Conservation (phyloP, 805 yeast genomes). For the Starmerella geochares region DNA sequence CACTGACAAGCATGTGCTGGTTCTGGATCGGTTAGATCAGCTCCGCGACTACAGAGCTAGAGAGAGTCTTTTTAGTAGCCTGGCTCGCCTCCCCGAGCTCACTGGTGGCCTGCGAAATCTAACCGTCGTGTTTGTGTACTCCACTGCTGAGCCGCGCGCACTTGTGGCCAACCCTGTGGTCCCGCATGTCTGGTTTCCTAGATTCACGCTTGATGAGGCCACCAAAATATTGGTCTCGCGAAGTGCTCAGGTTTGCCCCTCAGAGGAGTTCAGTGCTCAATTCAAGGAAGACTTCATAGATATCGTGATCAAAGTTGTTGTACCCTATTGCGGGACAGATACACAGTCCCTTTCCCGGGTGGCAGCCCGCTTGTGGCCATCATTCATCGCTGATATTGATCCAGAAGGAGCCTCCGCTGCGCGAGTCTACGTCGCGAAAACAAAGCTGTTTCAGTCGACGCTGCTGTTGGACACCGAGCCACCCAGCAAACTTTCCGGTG, state of each 20-base stretch:
- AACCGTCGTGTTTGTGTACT: slow-evolving; percentile 36
- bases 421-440: slow-evolving; percentile 23
- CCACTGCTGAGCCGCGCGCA: slow-evolving; percentile 37
- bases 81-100: slow-evolving; percentile 37
- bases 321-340: slow-evolving; percentile 41
- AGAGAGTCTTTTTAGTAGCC: slow-evolving; percentile 35
- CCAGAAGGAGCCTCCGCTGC: slow-evolving; percentile 17
- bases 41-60: slow-evolving; percentile 35
- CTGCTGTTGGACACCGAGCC: slow-evolving; percentile 14
- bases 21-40: slow-evolving; percentile 43
- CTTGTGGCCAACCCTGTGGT: slow-evolving; percentile 33
- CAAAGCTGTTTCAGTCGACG: slow-evolving; percentile 26
- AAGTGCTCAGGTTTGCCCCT: not conserved
- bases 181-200: slow-evolving; percentile 39
- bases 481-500: not conserved
- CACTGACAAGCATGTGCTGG: slow-evolving; percentile 38
- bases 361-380: slow-evolving; percentile 30
- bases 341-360: slow-evolving; percentile 25
- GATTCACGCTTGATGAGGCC: slow-evolving; percentile 36
- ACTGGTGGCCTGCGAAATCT: slow-evolving; percentile 33
- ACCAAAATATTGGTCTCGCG: slow-evolving; percentile 28
- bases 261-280: not conserved
- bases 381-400: slow-evolving; percentile 26
- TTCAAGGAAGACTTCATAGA: slow-evolving; percentile 39
- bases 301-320: slow-evolving; percentile 38